These are phyloP conservation scores for Oxytropis ochrocephala DNA, from an alignment of 306 rosid genomes.

Conservation along the genomic window DNA sequence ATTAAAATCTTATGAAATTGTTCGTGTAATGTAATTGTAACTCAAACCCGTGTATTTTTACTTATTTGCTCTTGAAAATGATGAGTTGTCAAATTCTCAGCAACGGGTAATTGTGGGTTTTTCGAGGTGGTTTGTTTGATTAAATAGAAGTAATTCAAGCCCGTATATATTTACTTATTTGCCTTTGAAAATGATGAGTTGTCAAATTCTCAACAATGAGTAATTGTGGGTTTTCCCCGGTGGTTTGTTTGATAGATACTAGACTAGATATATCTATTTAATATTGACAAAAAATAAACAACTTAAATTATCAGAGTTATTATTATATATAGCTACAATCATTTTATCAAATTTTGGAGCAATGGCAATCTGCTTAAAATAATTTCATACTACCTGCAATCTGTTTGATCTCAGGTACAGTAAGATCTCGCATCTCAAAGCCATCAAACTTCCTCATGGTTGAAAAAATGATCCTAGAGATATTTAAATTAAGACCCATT, in stretches of 20 bases:
- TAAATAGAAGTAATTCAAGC: too few species aligned
- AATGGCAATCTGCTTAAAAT: not conserved
- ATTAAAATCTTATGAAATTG: not conserved
- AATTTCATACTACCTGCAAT: slow-evolving; percentile 63
- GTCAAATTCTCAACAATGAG: too few species aligned
- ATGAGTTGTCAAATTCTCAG: too few species aligned
- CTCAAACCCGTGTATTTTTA: too few species aligned
- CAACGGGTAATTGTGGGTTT: too few species aligned
- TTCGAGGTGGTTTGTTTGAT: too few species aligned
- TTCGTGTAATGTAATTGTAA: not conserved
- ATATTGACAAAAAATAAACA: not conserved
- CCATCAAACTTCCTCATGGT: slow-evolving; percentile 82
- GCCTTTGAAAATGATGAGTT: too few species aligned
- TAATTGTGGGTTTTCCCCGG: too few species aligned
- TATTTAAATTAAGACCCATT: slow-evolving; percentile 97
- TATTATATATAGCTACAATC: slow-evolving; percentile 1
- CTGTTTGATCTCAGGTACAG: slow-evolving; percentile 83
- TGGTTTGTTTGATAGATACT: too few species aligned
- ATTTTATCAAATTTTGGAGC: slow-evolving; percentile 13
- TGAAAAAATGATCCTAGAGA: slow-evolving; percentile 92
- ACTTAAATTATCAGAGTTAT: not conserved
- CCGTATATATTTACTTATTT: too few species aligned
- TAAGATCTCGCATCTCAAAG: slow-evolving; percentile 58
- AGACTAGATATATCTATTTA: not conserved
- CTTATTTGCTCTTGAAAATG: too few species aligned